Evolutionary conservation across 2,329 filamentous ascomycete species (phyloP).

Genomic region (Paracorniculantispora psalliotae): DNA sequence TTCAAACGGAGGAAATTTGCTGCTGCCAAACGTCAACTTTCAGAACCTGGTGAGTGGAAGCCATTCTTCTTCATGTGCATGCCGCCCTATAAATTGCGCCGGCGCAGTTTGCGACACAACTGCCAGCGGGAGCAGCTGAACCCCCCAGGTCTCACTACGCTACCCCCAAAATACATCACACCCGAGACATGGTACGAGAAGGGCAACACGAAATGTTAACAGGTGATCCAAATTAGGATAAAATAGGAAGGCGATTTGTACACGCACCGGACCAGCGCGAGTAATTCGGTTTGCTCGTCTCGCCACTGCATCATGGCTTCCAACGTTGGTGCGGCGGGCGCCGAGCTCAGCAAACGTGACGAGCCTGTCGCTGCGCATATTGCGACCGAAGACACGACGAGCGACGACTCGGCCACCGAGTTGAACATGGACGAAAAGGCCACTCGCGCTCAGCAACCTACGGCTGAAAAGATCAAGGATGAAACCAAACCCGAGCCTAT

Average conservation of each 20-base stretch:
- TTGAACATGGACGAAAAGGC: not conserved
- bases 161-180: not conserved
- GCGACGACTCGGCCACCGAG: slow-evolving; percentile 1
- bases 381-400: not conserved
- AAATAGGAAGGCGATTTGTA: not conserved
- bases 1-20: too few species aligned
- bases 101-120: too few species aligned
- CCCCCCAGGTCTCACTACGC: not conserved
- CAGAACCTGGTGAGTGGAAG: too few species aligned
- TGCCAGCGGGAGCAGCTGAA: not conserved
- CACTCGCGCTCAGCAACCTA: not conserved
- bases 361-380: not conserved
- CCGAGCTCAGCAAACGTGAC: not conserved
- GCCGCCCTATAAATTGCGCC: too few species aligned
- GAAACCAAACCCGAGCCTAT: slow-evolving; percentile 21
- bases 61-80: too few species aligned
- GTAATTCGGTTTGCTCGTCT: not conserved
- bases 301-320: not conserved
- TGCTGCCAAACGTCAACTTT: too few species aligned
- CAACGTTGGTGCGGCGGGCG: not conserved
- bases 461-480: slow-evolving; percentile 14
- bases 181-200: not conserved
- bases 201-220: not conserved
- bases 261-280: not conserved
- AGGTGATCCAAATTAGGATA: not conserved